Evolutionary conservation across 257 asterid species (phyloP).

Genomic region (Nicotiana attenuata): DNA sequence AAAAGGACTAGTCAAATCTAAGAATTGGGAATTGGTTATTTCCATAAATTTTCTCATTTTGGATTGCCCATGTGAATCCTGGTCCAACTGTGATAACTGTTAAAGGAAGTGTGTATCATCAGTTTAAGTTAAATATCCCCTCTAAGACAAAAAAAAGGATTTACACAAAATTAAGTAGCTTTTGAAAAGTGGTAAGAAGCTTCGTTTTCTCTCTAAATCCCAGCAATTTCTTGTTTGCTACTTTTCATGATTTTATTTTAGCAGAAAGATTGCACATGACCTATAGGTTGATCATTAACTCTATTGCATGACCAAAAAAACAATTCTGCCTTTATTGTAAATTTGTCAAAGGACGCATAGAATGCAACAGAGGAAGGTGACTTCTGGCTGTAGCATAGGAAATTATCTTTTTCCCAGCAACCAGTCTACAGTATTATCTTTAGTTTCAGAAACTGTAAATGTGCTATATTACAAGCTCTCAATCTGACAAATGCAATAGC

Average conservation of each 20-base stretch:
- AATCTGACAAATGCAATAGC: neutral
- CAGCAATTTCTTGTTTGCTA: neutral
- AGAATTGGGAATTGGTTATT: neutral
- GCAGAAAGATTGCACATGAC: neutral
- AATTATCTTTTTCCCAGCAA: neutral
- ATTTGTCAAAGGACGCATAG: neutral
- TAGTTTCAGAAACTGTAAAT: neutral
- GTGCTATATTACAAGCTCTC: neutral
- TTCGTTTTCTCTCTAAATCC: neutral
- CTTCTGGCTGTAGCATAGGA: neutral
- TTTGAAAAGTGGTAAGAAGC: neutral
- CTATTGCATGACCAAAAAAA: neutral
- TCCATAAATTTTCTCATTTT: neutral
- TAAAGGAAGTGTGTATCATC: neutral
- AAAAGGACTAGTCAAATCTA: neutral
- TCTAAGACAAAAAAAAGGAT: neutral
- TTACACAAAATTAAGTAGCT: neutral
- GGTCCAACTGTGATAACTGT: neutral
- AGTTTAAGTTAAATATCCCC: neutral
- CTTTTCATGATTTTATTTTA: neutral
- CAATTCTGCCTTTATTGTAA: neutral
- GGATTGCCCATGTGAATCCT: slow-evolving; percentile 8
- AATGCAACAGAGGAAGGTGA: neutral
- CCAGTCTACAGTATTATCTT: neutral
- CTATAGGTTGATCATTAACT: neutral